These are phyloP conservation scores for Clarireedia paspali DNA, from an alignment of 2,329 filamentous ascomycete species.

Conservation along the genomic window DNA sequence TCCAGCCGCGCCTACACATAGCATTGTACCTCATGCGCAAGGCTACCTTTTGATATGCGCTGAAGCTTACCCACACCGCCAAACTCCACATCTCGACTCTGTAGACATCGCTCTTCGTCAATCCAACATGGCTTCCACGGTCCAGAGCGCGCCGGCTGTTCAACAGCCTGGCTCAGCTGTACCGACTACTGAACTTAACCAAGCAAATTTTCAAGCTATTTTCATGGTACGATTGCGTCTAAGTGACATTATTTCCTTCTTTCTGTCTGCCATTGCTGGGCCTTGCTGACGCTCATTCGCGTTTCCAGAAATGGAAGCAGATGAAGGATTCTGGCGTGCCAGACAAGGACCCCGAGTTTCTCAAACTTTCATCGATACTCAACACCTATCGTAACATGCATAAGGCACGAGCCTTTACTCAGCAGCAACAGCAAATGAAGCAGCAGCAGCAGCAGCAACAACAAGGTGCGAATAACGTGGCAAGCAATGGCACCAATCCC, in stretches of 20 bases:
- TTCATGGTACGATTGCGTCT: conserved; percentile 38
- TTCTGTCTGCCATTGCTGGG: background rate
- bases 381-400: conserved; percentile 56
- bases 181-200: conserved; percentile 51
- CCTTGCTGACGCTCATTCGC: conserved; percentile 22
- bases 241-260: background rate
- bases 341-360: conserved; percentile 75
- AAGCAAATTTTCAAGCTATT: conserved; percentile 68
- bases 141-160: conserved; percentile 64
- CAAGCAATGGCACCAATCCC: conserved; percentile 50
- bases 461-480: conserved; percentile 48
- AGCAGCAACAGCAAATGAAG: conserved; percentile 29
- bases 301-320: conserved; percentile 68
- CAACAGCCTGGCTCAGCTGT: conserved; percentile 52
- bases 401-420: conserved; percentile 15
- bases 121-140: conserved; percentile 62
- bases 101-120: conserved; percentile 2
- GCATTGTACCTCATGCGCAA: conserved; percentile 28
- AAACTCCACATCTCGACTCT: conserved; percentile 11
- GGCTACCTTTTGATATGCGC: conserved; percentile 30
- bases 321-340: conserved; percentile 83
- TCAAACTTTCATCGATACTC: conserved; percentile 74
- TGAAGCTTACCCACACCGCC: conserved; percentile 16
- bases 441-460: conserved; percentile 43
- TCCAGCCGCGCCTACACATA: conserved; percentile 8